Percentiles rank a stretch among this genome's conserved stretches.
Evolutionary conservation across 768 basidiomycete genomes (phyloP).

Genomic region (Lentinus tigrinus): DNA sequence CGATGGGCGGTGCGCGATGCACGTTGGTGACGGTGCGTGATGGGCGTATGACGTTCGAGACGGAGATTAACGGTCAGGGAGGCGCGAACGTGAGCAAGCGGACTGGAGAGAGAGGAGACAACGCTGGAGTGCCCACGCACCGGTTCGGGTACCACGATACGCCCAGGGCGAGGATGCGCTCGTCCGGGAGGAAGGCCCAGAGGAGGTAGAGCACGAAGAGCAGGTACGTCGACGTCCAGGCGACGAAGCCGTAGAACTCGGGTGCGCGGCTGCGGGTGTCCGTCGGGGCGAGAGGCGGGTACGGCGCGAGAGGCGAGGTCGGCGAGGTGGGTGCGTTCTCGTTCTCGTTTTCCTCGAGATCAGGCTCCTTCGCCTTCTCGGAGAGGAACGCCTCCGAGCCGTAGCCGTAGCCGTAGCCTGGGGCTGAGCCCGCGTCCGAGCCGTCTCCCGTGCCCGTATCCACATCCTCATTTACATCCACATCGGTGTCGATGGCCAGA

Average conservation of each 20-base stretch:
- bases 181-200: conserved; percentile 81
- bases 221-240: conserved; percentile 75
- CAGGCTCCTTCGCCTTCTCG: conserved; percentile 9
- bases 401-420: background rate
- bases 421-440: background rate
- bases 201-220: conserved; percentile 69
- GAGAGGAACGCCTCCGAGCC: background rate
- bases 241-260: conserved; percentile 91
- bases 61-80: conserved; percentile 17
- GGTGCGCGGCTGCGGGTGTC: conserved; percentile 66
- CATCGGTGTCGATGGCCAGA: too few species aligned
- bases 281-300: conserved; percentile 36
- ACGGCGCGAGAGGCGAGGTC: conserved; percentile 42
- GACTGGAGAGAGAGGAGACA: background rate
- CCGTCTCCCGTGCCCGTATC: too few species aligned
- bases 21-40: background rate
- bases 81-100: background rate
- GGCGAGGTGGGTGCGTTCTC: conserved; percentile 44
- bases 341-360: too few species aligned
- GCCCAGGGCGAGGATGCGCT: conserved; percentile 62
- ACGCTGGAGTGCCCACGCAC: conserved; percentile 37
- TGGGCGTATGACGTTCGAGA: background rate
- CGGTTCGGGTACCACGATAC: conserved; percentile 87
- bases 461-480: too few species aligned
- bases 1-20: background rate